A percentile compares a stretch with the other conserved stretches of the same genome.
phyloP scores from a whole-genome alignment of 495 filamentous ascomycete genomes.

The Schizothecium vesticola region DNA sequence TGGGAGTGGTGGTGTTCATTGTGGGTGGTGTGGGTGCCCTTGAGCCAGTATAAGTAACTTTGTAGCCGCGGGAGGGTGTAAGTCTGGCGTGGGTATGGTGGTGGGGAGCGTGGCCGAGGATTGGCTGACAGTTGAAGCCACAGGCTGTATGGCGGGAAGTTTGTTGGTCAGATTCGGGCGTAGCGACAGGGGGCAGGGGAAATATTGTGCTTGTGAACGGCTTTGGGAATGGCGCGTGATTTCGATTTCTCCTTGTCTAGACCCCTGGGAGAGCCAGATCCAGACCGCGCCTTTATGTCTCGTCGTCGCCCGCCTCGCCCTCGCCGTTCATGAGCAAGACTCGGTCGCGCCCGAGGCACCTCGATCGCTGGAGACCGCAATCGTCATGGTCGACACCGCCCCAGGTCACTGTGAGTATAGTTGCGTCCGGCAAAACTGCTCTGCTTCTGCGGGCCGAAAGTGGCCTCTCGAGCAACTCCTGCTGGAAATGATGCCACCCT shows the following conservation, averaged over 20 bases:
- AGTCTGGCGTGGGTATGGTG: neutral
- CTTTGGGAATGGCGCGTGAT: neutral
- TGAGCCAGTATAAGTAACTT: slow-evolving; percentile 7
- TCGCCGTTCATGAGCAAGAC: neutral
- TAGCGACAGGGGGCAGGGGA: neutral
- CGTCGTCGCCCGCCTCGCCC: neutral
- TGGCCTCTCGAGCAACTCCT: neutral
- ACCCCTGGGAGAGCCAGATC: neutral
- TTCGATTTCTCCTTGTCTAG: neutral
- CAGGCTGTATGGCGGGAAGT: neutral
- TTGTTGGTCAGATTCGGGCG: neutral
- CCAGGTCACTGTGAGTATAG: neutral
- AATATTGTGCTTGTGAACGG: neutral
- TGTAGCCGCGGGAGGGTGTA: neutral
- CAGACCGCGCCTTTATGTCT: neutral
- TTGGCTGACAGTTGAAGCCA: neutral
- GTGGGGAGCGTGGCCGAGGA: neutral
- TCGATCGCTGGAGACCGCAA: neutral
- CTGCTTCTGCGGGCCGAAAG: neutral
- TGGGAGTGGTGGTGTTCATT: slow-evolving; percentile 14
- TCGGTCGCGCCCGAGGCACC: neutral
- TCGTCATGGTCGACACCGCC: neutral
- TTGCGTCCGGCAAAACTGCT: neutral
- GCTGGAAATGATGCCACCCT: neutral
- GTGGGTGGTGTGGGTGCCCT: neutral